Base-by-base conservation (phyloP, 352 stramenopile species). In the Phytophthora boehmeriae region DNA sequence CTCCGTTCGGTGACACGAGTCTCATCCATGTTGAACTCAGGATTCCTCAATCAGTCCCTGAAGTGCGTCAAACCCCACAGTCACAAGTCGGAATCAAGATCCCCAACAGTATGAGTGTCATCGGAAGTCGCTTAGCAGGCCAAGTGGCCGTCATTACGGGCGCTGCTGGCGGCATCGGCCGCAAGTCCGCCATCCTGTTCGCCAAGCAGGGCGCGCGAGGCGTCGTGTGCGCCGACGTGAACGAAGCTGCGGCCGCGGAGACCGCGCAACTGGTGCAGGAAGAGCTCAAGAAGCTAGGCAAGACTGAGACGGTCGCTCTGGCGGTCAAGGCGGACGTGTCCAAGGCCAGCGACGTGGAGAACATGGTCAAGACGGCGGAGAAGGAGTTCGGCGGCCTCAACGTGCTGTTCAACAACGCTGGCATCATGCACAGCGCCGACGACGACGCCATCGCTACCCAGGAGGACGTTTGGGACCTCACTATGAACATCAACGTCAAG, bases 401-500 rank as follows among this genome's bases (percentile, higher is more conserved):
- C 53, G 78, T 95, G 43, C 72, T 95, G 17, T 95, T 95, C 72
- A 95, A 95, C 76, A 95, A 95, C 65, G 87, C 87, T 45, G 87
- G 83, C 42, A 88, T 95, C 63, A 95, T 95, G 87, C 83, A 92
- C 71, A 82, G 66, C 59, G 67, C 76, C 49, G 87, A 95, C 66
- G 86, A 92, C 71, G 81, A 92, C 62, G 87, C 87, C 23, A 75
- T 91, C 47, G 51, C 63, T 36, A 95, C 87, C 6, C 71, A 88
- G 46, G 87, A 94, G 63, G 64, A 91, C 49, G 78, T 95, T 25
- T 95, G 83, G 82, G 87, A 95, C 54, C 70, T 92, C 32, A 94
- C 85, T 38, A 93, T 95, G 78, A 76, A 88, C 68, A 86, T 95
- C 57, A 95, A 95, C 64, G 87, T 95, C 51, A 95, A 95, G 68